Base-by-base conservation (phyloP, 805 yeast species). In the Lipomyces orientalis region DNA sequence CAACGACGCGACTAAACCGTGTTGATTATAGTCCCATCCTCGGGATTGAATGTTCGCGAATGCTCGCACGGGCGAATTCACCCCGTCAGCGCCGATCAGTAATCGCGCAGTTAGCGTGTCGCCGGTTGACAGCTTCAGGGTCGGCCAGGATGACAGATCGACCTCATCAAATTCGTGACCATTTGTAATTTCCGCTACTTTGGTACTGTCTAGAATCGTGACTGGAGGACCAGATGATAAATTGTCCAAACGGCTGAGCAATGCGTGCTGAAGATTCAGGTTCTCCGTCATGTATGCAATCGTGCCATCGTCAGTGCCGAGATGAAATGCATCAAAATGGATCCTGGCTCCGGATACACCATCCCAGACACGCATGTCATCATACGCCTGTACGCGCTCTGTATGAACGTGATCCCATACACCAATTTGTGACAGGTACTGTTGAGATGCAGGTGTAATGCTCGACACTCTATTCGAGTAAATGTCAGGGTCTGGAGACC, bases 1-100 rank as follows among this genome's bases (percentile, higher is more conserved):
- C 75, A 95, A 78, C 0, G 97, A 90, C 0, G 95, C 97, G 2
- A 95, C 99, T n/a, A 93, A 88, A 0, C 98, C 99, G 80, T 88
- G 91, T 60, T 91, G 84, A 72, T 89, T 83, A 79, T 95, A 95
- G 60, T 85, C 86, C 98, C 98, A 95, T 16, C 99, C 99, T 59
- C 97, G 84, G 1, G 96, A 86, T 75, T 88, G 88, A 64, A 95
- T 93, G 1, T 86, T 87, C 0, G 98, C 89, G 75, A 85, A 93
- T 70, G 85, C 83, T 59, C 98, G 84, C 5, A 90, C 98, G 0
- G 98, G 97, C 0, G 98, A 93, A 77, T 93, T 91, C 77, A 88
- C 92, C 0, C 99, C 99, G 77, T 95, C 99, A 52, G 97, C 97
- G 8, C 99, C 99, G 16, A 95, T 64, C 51, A 73, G 60, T 10